phyloP scores from a whole-genome alignment of 192 early-diverging fungal genomes.

The Coemansia sp. region DNA sequence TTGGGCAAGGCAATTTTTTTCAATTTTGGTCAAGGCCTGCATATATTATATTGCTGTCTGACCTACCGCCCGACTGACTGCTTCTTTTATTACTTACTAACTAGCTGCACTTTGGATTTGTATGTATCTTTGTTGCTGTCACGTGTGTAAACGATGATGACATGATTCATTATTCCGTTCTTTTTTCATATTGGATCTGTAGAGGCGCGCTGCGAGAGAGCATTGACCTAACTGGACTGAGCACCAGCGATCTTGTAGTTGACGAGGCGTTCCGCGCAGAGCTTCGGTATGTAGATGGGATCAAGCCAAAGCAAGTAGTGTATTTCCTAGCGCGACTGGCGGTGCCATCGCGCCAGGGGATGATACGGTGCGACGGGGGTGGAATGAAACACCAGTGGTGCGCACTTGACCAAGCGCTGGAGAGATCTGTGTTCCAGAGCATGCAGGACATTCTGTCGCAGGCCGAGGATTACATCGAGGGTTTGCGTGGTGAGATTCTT shows the following conservation, averaged over 20 bases:
- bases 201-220: conserved; percentile 81
- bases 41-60: no score
- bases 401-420: conserved; percentile 62
- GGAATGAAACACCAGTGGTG: conserved; percentile 78
- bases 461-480: conserved; percentile 67
- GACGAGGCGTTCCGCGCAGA: conserved; percentile 75
- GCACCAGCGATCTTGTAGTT: conserved; percentile 66
- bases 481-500: conserved; percentile 47
- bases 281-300: conserved; percentile 79
- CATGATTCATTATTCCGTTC: not conserved
- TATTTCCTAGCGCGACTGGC: conserved; percentile 76
- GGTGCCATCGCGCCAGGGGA: conserved; percentile 60
- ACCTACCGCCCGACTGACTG: no score
- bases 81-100: no score
- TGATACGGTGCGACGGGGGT: conserved; percentile 56
- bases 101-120: no score
- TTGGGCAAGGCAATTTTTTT: no score
- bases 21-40: no score
- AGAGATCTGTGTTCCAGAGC: conserved; percentile 69
- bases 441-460: conserved; percentile 84
- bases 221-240: conserved; percentile 71
- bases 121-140: not conserved
- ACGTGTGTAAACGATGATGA: not conserved
- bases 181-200: no score
- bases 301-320: conserved; percentile 77